phyloP scores from a whole-genome alignment of 164 flowering plant genomes.

The Liquidambar formosana region DNA sequence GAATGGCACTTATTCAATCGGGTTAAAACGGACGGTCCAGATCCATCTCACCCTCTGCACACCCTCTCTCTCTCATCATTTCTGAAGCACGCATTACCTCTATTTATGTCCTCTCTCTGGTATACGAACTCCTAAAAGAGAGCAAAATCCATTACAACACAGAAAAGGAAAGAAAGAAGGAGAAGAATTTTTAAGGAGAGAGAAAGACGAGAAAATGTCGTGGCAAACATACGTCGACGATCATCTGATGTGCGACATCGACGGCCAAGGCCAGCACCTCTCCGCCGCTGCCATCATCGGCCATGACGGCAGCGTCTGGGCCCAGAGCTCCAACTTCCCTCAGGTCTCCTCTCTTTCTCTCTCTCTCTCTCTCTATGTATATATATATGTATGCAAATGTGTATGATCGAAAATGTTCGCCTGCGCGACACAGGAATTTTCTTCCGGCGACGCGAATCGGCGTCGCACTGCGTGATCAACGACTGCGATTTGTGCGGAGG shows the following conservation, averaged over 20 bases:
- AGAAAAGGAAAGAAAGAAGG: background rate
- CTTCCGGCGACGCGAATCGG: too few relatives aligned
- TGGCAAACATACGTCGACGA: conserved; percentile 67
- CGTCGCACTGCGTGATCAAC: too few relatives aligned
- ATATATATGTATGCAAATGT: too few relatives aligned
- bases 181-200: background rate
- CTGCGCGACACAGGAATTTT: too few relatives aligned
- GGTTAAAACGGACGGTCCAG: conserved; percentile 4
- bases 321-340: conserved; percentile 59
- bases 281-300: conserved; percentile 58
- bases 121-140: background rate
- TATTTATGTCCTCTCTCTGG: too few relatives aligned
- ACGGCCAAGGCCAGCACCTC: conserved; percentile 40
- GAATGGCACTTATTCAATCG: conserved; percentile 19
- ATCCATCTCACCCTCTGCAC: background rate
- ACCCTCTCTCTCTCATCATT: background rate
- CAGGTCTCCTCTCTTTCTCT: too few relatives aligned
- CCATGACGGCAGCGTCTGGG: conserved; percentile 64
- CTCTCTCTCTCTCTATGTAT: background rate
- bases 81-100: background rate
- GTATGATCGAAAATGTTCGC: background rate
- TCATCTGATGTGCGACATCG: conserved; percentile 65
- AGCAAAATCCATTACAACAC: background rate
- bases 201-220: conserved; percentile 40
- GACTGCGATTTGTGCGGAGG: too few relatives aligned